phyloP scores from a whole-genome alignment of 805 yeast genomes.

The Metschnikowia aberdeeniae region DNA sequence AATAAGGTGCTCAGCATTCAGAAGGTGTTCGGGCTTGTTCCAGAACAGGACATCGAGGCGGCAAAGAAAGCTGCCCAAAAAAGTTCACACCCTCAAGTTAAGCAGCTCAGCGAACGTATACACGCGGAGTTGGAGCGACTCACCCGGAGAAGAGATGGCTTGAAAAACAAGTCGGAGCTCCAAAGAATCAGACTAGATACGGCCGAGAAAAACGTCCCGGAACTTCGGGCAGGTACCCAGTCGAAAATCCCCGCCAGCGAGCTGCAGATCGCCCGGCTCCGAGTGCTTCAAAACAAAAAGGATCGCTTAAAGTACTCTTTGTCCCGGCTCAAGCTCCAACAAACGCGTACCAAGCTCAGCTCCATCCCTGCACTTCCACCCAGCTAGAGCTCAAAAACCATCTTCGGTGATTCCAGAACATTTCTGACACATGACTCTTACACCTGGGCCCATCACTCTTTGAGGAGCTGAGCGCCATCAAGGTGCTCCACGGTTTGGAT shows the following conservation, averaged over 20 bases:
- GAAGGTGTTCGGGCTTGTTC: conserved; percentile 48
- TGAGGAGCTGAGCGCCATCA: conserved; percentile 26
- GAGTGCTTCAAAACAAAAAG: conserved; percentile 39
- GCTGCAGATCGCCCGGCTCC: conserved; percentile 35
- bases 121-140: conserved; percentile 31
- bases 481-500: conserved; percentile 34
- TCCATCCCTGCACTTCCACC: conserved; percentile 12
- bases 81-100: conserved; percentile 42
- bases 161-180: conserved; percentile 36
- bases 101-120: conserved; percentile 26
- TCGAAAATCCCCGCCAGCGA: conserved; percentile 25
- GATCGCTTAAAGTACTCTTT: conserved; percentile 41
- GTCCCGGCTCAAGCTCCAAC: conserved; percentile 21
- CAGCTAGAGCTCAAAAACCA: not conserved
- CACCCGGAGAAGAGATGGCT: conserved; percentile 27
- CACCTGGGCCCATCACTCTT: not conserved
- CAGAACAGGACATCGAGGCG: conserved; percentile 42
- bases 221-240: conserved; percentile 5
- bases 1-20: conserved; percentile 39
- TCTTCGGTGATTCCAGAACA: not conserved
- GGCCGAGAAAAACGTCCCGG: conserved; percentile 12
- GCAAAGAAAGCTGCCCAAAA: conserved; percentile 35
- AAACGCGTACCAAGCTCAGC: conserved; percentile 14
- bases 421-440: no score
- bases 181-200: conserved; percentile 36